Base-by-base conservation (phyloP, 495 filamentous ascomycete genomes). In the Astrocystis sublimbata region DNA sequence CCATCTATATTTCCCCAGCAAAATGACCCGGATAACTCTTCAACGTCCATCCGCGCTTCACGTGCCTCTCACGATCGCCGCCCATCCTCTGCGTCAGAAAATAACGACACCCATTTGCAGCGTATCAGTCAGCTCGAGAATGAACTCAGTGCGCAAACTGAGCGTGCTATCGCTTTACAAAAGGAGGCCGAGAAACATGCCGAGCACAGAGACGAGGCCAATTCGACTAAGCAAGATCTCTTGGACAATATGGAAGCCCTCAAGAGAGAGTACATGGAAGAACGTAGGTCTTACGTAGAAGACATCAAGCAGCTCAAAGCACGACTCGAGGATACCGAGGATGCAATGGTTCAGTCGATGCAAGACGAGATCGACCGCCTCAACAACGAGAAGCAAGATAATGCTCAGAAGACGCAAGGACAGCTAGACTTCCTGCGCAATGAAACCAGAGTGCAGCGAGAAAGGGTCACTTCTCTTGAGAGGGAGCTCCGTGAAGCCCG, bases 201-300 rank as follows among this genome's bases (percentile, higher is more conserved):
- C 5, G 84, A 88, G 19, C 78, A 84, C 3, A 85, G 90, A 31
- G 88, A 93, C 63, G 92, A 96, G 70, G 90, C 82, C 12, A 88
- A 91, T 62, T 93, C 90, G 3, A 99, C 90, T 0, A 99, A 99
- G 74, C 86, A 90, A 68, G 94, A 99, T 68, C 84, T 99, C 1
- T 85, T 99, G 71, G 89, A 90, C 41, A 99, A 99, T 68, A 88
- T 99, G 71, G 92, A 97, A 67, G 90, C 93, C 33, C 84, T 92
- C 33, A 91, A 96, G 70, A 86, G 86, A 30, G 93, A 98, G 69
- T 97, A 97, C 68, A 81, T 89, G 43, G 86, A 86, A 55, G 92
- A 98, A 72, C 86, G 93, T 24, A 89, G 86, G 66, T 87, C 84
- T 9, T 79, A 97, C 17, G 89, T 96, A 65, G 76, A 82, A 17